Evolutionary conservation across 164 flowering plant species (phyloP).

Genomic region (Vitis vinifera): ASM3070453v1 NC_081812.1:17878001-17878500

Average conservation of each 20-base stretch:
- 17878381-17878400: constrained; percentile 18
- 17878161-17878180: constrained; percentile 16
- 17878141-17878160: constrained; percentile 19
- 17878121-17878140: constrained; percentile 15
- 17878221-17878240: constrained; percentile 19
- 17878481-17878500: constrained; percentile 25
- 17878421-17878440: constrained; percentile 48
- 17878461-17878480: constrained; percentile 22
- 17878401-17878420: constrained; percentile 32
- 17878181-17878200: constrained; percentile 15
- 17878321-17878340: constrained; percentile 18
- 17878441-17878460: constrained; percentile 28
- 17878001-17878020: constrained; percentile 50
- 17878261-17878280: constrained; percentile 11
- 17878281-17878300: constrained; percentile 19
- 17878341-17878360: constrained; percentile 38
- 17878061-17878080: constrained; percentile 55
- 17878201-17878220: constrained; percentile 5
- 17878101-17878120: constrained; percentile 21
- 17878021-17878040: constrained; percentile 38
- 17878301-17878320: constrained; percentile 21
- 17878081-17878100: constrained; percentile 33
- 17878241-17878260: constrained; percentile 16
- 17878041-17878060: constrained; percentile 45
- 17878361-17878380: constrained; percentile 38